Evolutionary conservation across 768 basidiomycete species (phyloP).

Genomic region (Phaffia tasmanica): DNA sequence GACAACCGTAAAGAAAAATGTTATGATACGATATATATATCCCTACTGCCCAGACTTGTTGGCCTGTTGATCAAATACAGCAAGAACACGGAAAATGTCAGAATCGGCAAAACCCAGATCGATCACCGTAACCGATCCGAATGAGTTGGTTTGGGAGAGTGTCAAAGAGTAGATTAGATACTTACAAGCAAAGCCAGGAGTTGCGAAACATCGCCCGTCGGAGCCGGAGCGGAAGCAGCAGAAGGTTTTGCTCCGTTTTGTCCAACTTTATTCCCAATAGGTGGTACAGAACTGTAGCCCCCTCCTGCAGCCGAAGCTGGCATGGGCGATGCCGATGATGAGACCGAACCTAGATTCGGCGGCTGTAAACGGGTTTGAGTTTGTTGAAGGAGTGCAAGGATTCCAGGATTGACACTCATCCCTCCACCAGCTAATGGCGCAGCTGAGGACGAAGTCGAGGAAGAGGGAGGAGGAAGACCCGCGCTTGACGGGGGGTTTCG

Average conservation of each 20-base stretch:
- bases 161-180: background rate
- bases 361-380: background rate
- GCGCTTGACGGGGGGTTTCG: background rate
- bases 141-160: too few relatives aligned
- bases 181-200: conserved; percentile 15
- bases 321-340: background rate
- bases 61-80: too few relatives aligned
- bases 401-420: background rate
- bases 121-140: too few relatives aligned
- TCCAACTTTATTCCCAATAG: background rate
- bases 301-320: background rate
- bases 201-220: background rate
- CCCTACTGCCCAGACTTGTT: too few relatives aligned
- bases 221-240: background rate
- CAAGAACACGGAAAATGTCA: too few relatives aligned
- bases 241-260: background rate
- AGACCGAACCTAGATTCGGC: background rate
- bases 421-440: background rate
- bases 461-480: conserved; percentile 2
- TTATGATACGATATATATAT: too few relatives aligned
- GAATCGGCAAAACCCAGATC: too few relatives aligned
- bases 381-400: background rate
- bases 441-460: background rate
- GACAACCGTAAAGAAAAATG: too few relatives aligned
- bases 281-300: background rate